Evolutionary conservation across 1,139 yeast species (phyloP).

Genomic region (Saccharomycopsis hybrid): DNA sequence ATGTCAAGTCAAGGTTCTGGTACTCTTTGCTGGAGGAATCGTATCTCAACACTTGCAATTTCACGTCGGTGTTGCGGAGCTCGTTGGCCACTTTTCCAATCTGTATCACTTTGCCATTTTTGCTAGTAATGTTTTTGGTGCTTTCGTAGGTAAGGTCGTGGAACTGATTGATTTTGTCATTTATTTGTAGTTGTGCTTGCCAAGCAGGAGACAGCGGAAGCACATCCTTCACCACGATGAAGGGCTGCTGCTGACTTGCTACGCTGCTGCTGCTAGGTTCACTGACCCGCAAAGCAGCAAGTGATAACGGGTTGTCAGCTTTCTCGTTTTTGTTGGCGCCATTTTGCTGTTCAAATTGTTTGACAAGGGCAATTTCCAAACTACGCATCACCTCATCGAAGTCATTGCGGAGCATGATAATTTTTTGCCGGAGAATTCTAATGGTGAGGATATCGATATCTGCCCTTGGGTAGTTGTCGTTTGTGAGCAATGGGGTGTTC

Average conservation of each 20-base stretch:
- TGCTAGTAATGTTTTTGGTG: conserved; percentile 28
- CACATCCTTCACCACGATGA: conserved; percentile 12
- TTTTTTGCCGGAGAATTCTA: conserved; percentile 53
- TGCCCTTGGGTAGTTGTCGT: conserved; percentile 79
- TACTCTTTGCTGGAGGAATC: neutral
- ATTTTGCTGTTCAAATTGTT: conserved; percentile 3
- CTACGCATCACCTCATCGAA: conserved; percentile 42
- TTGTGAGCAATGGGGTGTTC: conserved; percentile 56
- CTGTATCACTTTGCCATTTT: conserved; percentile 35
- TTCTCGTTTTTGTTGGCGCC: neutral
- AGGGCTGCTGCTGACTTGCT: conserved; percentile 5
- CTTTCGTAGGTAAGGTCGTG: conserved; percentile 32
- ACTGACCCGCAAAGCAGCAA: neutral
- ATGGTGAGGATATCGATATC: conserved; percentile 75
- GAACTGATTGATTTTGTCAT: conserved; percentile 37
- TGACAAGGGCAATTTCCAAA: conserved; percentile 32
- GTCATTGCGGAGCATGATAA: conserved; percentile 68
- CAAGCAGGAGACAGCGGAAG: conserved; percentile 33
- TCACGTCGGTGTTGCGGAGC: conserved; percentile 13
- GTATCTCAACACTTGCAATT: conserved; percentile 6
- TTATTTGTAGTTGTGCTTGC: conserved; percentile 30
- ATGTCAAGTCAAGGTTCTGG: conserved; percentile 14
- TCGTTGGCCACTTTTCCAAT: conserved; percentile 28
- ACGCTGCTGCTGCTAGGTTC: neutral
- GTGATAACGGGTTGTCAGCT: neutral